A percentile compares a stretch with the other conserved stretches of the same genome.
These are phyloP conservation scores for Fusarium longipes DNA, from an alignment of 2,329 filamentous ascomycete genomes.

Conservation along the genomic window DNA sequence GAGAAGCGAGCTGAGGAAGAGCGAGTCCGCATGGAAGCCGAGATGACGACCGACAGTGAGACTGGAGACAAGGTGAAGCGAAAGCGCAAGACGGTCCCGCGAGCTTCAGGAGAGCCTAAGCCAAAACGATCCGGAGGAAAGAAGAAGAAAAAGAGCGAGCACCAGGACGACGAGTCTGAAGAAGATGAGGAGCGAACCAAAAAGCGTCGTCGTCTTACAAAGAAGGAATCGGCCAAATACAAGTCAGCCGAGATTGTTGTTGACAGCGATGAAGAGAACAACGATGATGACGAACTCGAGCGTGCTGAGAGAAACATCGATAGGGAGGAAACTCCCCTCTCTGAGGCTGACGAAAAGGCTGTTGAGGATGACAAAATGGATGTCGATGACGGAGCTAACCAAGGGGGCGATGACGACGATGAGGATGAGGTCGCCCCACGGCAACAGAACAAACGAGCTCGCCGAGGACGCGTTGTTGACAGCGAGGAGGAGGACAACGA, in stretches of 20 bases:
- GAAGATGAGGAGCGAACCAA: constrained; percentile 63
- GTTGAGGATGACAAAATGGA: constrained; percentile 63
- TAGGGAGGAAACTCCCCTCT: constrained; percentile 51
- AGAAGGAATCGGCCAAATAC: constrained; percentile 71
- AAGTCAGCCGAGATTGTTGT: constrained; percentile 88
- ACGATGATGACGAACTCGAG: constrained; percentile 58
- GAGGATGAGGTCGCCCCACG: constrained; percentile 61
- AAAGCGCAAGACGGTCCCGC: constrained; percentile 70
- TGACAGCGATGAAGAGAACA: constrained; percentile 72
- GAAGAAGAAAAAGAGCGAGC: constrained; percentile 55
- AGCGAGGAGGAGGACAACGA: constrained; percentile 63
- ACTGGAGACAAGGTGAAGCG: constrained; percentile 84
- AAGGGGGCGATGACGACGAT: constrained; percentile 58
- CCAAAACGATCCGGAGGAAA: constrained; percentile 63
- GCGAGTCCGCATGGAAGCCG: constrained; percentile 66
- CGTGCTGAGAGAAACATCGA: constrained; percentile 58
- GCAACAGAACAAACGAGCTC: constrained; percentile 58
- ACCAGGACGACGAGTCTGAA: constrained; percentile 58
- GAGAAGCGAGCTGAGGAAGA: constrained; percentile 65
- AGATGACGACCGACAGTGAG: constrained; percentile 83
- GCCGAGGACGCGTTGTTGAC: constrained; percentile 64
- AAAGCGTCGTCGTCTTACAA: constrained; percentile 70
- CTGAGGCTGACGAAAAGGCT: constrained; percentile 53
- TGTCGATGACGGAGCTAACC: constrained; percentile 57
- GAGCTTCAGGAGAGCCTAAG: constrained; percentile 56